Conservation (phyloP, 208 protist species). For the Acanthamoeba castellanii region DNA sequence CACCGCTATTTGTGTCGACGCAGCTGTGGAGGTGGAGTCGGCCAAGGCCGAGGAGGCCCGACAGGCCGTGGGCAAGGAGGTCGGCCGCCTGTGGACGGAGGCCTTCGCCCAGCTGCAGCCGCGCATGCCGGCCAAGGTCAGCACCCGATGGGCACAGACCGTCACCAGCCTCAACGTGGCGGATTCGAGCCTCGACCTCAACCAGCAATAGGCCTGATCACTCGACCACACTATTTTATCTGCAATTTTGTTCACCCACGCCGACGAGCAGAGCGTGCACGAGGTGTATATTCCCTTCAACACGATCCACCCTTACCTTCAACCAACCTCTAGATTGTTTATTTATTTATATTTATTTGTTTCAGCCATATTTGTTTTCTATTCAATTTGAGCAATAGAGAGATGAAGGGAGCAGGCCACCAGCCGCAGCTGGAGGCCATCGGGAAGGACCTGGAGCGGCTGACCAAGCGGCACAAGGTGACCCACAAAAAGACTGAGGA, state of each 20-base stretch:
- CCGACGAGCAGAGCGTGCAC: too few species aligned
- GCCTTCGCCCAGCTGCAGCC: constrained; percentile 29
- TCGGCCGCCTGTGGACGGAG: background rate
- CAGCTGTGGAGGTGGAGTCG: constrained; percentile 20
- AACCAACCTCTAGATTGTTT: background rate
- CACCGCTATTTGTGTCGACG: background rate
- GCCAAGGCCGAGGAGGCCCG: background rate
- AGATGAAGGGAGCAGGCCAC: constrained; percentile 48
- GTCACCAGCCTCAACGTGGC: background rate
- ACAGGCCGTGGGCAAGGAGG: background rate
- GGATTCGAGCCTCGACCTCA: background rate
- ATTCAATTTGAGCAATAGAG: background rate
- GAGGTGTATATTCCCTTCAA: background rate
- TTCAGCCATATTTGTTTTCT: too few species aligned
- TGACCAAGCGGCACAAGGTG: constrained; percentile 48
- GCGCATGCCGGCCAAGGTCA: constrained; percentile 7
- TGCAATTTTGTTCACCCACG: too few species aligned
- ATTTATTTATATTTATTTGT: too few species aligned
- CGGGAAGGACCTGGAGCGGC: constrained; percentile 52
- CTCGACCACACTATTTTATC: too few species aligned
- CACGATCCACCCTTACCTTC: background rate
- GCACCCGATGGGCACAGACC: background rate
- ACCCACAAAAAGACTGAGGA: constrained; percentile 62
- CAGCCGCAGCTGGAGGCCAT: constrained; percentile 60
- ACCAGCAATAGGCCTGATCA: too few species aligned